Evolutionary conservation across 306 rosid species (phyloP), one percentile per base, ranked within the genome.

Genomic region (Biancaea sappan): DNA sequence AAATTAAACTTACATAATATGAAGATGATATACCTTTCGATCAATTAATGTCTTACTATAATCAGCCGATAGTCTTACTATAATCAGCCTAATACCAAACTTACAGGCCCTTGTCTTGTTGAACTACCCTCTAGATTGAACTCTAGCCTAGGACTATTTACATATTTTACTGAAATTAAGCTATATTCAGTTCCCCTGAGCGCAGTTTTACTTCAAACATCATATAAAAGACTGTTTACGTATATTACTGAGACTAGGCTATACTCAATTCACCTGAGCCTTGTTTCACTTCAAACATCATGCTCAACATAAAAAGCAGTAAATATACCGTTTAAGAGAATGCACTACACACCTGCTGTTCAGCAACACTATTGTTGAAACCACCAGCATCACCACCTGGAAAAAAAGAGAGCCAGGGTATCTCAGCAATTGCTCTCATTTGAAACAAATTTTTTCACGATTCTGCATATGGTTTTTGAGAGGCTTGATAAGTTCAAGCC

Each of bases 1-100:
- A 69, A 52, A 25, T 34, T 25, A 44, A 62, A 56, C 51, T 79
- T 73, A 58, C 71, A 69, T 41, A 58, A 73, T 80, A 73, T 26
- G 15, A 72, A 65, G 31, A 12, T 72, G 53, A 58, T 69, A 72
- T 76, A 86, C 98, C 88, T 85, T 94, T 41, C 92, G 91, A 84
- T 94, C 98, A 29, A 94, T 94, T 77, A 94, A 80, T n/a, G 97
- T 89, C n/a, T n/a, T n/a, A n/a, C n/a, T n/a, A n/a, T n/a, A n/a
- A n/a, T n/a, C n/a, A 43, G 50, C 50, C 50, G 13, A 1, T 13
- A 43, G 18, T 43, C 50, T 43, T 43, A 6, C 15, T 43, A 3
- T 43, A 15, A 9, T 35, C 46, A 3, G 4, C 50, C 50, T 43
- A 15, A 13, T 43, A 11, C 18, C 50, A 43, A 43, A 43, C 4